phyloP scores from a whole-genome alignment of 164 flowering plant genomes.

The Platanus orientalis region DNA sequence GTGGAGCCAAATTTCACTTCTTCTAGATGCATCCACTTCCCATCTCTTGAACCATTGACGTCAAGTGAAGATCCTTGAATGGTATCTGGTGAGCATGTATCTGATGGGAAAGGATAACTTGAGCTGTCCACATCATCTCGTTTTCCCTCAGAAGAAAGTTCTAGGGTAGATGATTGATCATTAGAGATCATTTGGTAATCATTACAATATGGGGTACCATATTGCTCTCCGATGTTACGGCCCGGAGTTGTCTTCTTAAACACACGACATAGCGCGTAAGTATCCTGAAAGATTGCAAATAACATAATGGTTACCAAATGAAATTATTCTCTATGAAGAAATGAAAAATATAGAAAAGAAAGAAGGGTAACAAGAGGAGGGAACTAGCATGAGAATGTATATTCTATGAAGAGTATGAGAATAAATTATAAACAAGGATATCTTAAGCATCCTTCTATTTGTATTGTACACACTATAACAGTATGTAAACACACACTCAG shows the following conservation, averaged over 20 bases:
- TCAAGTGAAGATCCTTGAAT: conserved; percentile 21
- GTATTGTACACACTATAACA: no score
- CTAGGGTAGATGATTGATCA: conserved; percentile 45
- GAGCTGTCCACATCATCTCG: conserved; percentile 39
- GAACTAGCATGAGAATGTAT: no score
- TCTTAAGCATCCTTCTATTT: no score
- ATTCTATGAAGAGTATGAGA: no score
- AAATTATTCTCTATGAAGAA: no score
- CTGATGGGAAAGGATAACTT: conserved; percentile 28
- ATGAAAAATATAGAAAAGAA: no score
- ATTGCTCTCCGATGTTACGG: conserved; percentile 40
- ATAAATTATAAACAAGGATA: no score
- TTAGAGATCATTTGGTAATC: conserved; percentile 18
- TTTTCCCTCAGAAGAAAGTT: conserved; percentile 47
- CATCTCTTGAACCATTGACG: conserved; percentile 24
- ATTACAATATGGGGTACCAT: conserved; percentile 6
- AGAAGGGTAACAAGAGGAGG: no score
- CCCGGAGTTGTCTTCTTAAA: conserved; percentile 69
- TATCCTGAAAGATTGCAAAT: conserved; percentile 49
- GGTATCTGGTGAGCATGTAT: conserved; percentile 25
- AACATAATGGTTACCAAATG: no score
- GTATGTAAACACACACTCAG: no score
- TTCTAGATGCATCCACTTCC: conserved; percentile 59
- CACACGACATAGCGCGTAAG: conserved; percentile 87
- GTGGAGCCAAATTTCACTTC: conserved; percentile 44